Percentiles rank a stretch among this genome's conserved stretches.
phyloP scores from a whole-genome alignment of 768 basidiomycete genomes.

The Calvatia gigantea region DNA sequence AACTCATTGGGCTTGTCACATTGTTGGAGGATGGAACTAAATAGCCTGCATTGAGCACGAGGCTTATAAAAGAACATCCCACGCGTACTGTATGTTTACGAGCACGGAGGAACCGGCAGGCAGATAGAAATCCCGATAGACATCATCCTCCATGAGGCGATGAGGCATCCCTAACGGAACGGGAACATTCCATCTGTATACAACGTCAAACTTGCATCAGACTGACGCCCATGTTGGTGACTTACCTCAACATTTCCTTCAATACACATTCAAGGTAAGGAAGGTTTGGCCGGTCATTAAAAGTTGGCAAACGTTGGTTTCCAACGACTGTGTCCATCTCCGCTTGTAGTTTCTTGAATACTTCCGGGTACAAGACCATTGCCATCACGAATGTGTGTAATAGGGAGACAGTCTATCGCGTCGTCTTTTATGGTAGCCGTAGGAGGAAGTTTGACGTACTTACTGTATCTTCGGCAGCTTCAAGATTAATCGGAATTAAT shows the following conservation, averaged over 20 bases:
- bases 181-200: slow-evolving; percentile 42
- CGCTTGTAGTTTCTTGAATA: slow-evolving; percentile 43
- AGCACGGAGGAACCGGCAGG: slow-evolving; percentile 41
- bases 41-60: not conserved
- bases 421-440: slow-evolving; percentile 14
- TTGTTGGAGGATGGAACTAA: slow-evolving; percentile 39
- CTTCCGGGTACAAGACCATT: slow-evolving; percentile 50
- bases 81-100: slow-evolving; percentile 40
- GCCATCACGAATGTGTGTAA: slow-evolving; percentile 49
- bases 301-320: slow-evolving; percentile 41
- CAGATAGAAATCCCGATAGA: slow-evolving; percentile 43
- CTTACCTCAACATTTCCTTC: slow-evolving; percentile 46
- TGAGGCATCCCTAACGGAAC: slow-evolving; percentile 51
- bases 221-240: not conserved
- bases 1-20: slow-evolving; percentile 46
- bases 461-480: slow-evolving; percentile 40
- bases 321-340: slow-evolving; percentile 50
- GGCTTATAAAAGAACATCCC: slow-evolving; percentile 7
- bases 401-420: slow-evolving; percentile 45
- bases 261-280: slow-evolving; percentile 46
- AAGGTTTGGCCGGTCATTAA: slow-evolving; percentile 39
- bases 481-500: not conserved
- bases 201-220: slow-evolving; percentile 2
- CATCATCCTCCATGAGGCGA: slow-evolving; percentile 48
- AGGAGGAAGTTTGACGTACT: not conserved